phyloP scores from a whole-genome alignment of 2,329 filamentous ascomycete genomes.

The Diplodia corticola region DNA sequence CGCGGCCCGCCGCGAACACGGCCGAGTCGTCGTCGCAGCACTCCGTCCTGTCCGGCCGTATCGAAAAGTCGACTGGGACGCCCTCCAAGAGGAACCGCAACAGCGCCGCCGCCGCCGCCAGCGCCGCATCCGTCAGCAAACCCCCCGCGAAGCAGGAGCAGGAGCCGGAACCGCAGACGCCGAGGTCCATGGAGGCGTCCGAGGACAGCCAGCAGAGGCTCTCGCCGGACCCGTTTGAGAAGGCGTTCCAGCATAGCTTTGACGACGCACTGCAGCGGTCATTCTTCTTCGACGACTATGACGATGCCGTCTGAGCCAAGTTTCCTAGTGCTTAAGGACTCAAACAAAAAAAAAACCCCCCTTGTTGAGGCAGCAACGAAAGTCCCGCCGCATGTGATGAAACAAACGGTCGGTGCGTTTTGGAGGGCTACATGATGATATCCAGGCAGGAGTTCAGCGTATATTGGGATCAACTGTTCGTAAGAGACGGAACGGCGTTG shows the following conservation, averaged over 20 bases:
- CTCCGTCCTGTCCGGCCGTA: conserved; percentile 11
- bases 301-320: conserved; percentile 2
- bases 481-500: neutral
- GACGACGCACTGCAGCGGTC: neutral
- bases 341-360: too few relatives aligned
- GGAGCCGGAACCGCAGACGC: conserved; percentile 5
- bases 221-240: neutral
- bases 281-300: neutral
- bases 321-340: neutral
- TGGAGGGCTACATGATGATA: neutral
- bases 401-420: neutral
- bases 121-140: neutral
- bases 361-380: neutral
- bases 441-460: neutral
- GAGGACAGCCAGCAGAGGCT: neutral
- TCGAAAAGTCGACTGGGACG: conserved; percentile 11
- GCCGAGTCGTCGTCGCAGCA: conserved; percentile 1
- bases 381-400: neutral
- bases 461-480: neutral
- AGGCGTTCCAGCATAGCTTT: conserved; percentile 1
- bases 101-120: neutral
- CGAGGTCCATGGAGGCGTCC: neutral
- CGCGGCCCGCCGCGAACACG: neutral
- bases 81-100: conserved; percentile 12
- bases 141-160: neutral